Conservation (phyloP, 106 monocot species). For the Agapanthus africanus region DNA sequence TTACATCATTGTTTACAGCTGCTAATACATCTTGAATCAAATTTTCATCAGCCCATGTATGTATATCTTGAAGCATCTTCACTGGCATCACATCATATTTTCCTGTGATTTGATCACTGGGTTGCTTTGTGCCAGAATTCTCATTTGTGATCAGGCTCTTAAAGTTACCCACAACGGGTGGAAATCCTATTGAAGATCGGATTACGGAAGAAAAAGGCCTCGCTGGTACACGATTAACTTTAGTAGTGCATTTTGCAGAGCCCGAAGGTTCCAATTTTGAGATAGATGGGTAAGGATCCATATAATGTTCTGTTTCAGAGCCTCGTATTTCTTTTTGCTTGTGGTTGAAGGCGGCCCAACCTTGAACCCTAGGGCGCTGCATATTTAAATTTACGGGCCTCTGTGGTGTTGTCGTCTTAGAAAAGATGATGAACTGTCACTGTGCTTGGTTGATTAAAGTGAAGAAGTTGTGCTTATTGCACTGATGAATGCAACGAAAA, state of each 20-base stretch:
- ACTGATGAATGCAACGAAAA: too few relatives aligned
- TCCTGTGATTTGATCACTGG: neutral
- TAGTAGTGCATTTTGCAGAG: slow-evolving; percentile 4
- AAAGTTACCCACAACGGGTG: neutral
- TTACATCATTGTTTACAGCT: slow-evolving; percentile 50
- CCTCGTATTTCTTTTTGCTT: slow-evolving; percentile 29
- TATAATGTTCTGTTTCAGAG: slow-evolving; percentile 2
- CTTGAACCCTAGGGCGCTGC: slow-evolving; percentile 31
- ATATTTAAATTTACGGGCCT: too few relatives aligned
- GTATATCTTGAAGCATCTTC: slow-evolving; percentile 39
- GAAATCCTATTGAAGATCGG: slow-evolving; percentile 21
- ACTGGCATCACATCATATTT: slow-evolving; percentile 16
- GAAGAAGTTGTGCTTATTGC: too few relatives aligned
- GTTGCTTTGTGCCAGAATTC: slow-evolving; percentile 1
- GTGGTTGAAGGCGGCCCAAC: slow-evolving; percentile 86
- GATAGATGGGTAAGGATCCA: slow-evolving; percentile 65
- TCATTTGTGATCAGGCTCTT: neutral
- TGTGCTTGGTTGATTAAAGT: too few relatives aligned
- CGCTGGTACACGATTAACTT: neutral
- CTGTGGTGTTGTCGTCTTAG: too few relatives aligned
- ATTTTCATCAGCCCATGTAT: slow-evolving; percentile 63
- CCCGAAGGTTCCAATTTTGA: slow-evolving; percentile 9
- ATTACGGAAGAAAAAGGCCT: slow-evolving; percentile 60
- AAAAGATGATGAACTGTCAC: too few relatives aligned
- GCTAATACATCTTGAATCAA: slow-evolving; percentile 74